Evolutionary conservation across 2,329 filamentous ascomycete species (phyloP).

Genomic region (Dactylonectria estremocensis): DNA sequence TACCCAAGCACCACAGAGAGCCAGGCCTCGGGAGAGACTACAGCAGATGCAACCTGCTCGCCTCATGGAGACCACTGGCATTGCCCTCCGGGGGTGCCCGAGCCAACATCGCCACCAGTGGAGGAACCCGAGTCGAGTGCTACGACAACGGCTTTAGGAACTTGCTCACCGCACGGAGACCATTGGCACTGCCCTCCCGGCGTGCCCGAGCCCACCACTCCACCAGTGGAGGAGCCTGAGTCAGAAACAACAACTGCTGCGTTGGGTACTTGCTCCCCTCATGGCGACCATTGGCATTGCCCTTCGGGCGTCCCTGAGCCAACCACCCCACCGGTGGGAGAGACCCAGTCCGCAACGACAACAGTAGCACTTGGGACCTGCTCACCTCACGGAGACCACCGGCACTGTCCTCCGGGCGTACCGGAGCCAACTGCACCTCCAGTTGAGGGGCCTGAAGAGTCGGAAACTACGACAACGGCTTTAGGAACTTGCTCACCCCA

Average conservation of each 20-base stretch:
- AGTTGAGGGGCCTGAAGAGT: background rate
- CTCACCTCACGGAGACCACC: conserved; percentile 13
- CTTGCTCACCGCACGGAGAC: conserved; percentile 29
- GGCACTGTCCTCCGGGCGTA: background rate
- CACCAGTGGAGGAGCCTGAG: background rate
- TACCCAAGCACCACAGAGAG: conserved; percentile 3
- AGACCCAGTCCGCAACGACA: background rate
- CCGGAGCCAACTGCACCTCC: background rate
- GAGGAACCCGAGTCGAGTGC: too few relatives aligned
- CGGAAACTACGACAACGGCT: background rate
- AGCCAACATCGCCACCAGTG: background rate
- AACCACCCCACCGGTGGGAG: background rate
- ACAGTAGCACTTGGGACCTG: background rate
- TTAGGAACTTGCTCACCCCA: conserved; percentile 28
- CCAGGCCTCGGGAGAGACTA: background rate
- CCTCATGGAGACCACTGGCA: conserved; percentile 13
- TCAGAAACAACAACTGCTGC: background rate
- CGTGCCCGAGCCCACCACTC: background rate
- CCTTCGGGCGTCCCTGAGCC: background rate
- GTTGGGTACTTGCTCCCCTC: conserved; percentile 19
- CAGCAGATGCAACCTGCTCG: background rate
- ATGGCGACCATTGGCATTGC: conserved; percentile 19
- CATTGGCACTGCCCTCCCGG: background rate
- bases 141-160: background rate
- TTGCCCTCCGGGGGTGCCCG: background rate